Conservation (phyloP, 2,329 filamentous ascomycete species). For the Coleophoma eucalyptorum region DNA sequence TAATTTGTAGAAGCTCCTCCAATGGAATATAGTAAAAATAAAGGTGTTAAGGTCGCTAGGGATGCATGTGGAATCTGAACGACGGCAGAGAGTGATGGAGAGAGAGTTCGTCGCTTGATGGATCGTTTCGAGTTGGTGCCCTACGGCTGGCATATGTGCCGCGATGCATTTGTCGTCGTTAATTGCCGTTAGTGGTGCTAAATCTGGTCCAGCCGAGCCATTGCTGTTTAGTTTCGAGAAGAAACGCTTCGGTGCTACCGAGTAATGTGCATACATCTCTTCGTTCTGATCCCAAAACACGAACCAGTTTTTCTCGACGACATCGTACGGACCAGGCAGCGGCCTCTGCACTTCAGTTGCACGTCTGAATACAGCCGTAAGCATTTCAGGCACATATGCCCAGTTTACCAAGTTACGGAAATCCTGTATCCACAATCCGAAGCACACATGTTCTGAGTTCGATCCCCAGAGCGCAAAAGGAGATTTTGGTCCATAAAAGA, state of each 20-base stretch:
- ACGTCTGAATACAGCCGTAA: slow-evolving; percentile 14
- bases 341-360: slow-evolving; percentile 50
- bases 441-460: slow-evolving; percentile 49
- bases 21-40: slow-evolving; percentile 50
- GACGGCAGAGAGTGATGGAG: slow-evolving; percentile 48
- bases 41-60: slow-evolving; percentile 45
- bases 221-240: slow-evolving; percentile 43
- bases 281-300: slow-evolving; percentile 51
- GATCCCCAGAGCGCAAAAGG: slow-evolving; percentile 52
- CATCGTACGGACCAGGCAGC: slow-evolving; percentile 27
- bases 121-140: slow-evolving; percentile 28
- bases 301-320: slow-evolving; percentile 60
- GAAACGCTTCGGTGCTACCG: slow-evolving; percentile 43
- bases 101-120: slow-evolving; percentile 60
- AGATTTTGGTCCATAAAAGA: slow-evolving; percentile 48
- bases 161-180: slow-evolving; percentile 42
- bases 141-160: slow-evolving; percentile 42
- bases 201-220: slow-evolving; percentile 42
- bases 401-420: slow-evolving; percentile 45
- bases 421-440: slow-evolving; percentile 54
- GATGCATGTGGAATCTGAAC: slow-evolving; percentile 39
- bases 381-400: slow-evolving; percentile 23
- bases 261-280: slow-evolving; percentile 48
- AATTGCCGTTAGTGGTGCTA: slow-evolving; percentile 32
- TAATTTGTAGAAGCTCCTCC: slow-evolving; percentile 44